Evolutionary conservation across 2,329 filamentous ascomycete genomes (phyloP).

Genomic region (Colletotrichum zoysiae): DNA sequence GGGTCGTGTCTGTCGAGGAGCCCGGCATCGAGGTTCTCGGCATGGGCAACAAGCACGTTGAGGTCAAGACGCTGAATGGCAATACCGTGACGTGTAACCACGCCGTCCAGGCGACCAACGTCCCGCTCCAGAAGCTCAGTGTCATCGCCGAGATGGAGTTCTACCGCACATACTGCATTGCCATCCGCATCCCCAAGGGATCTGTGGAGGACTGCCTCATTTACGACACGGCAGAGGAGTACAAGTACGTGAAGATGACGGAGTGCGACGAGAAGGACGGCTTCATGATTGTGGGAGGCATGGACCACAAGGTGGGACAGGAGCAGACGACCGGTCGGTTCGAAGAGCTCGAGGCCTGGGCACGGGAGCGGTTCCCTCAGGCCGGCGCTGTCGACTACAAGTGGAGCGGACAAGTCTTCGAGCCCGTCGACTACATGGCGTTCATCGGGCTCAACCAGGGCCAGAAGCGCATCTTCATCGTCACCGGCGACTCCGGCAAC

Average conservation of each 20-base stretch:
- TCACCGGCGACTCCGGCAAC: slow-evolving; percentile 70
- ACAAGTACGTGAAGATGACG: slow-evolving; percentile 68
- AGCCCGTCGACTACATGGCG: slow-evolving; percentile 66
- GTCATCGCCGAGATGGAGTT: slow-evolving; percentile 66
- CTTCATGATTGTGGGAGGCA: slow-evolving; percentile 68
- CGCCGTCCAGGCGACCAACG: slow-evolving; percentile 66
- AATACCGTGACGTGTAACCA: slow-evolving; percentile 61
- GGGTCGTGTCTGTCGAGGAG: slow-evolving; percentile 61
- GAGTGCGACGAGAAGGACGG: slow-evolving; percentile 65
- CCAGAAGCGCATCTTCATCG: slow-evolving; percentile 62
- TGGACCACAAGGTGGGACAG: slow-evolving; percentile 71
- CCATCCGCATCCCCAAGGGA: slow-evolving; percentile 64
- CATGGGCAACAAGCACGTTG: slow-evolving; percentile 59
- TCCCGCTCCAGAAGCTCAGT: slow-evolving; percentile 68
- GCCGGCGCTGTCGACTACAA: slow-evolving; percentile 64
- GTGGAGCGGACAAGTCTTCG: slow-evolving; percentile 70
- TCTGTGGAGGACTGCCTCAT: slow-evolving; percentile 66
- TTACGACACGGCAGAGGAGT: slow-evolving; percentile 66
- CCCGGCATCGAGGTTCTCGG: slow-evolving; percentile 60
- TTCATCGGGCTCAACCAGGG: slow-evolving; percentile 69
- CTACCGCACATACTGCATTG: slow-evolving; percentile 68
- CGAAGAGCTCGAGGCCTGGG: slow-evolving; percentile 65
- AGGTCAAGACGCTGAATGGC: slow-evolving; percentile 60
- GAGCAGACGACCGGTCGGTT: slow-evolving; percentile 60
- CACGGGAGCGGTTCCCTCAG: slow-evolving; percentile 64